phyloP scores from a whole-genome alignment of 2,329 filamentous ascomycete species.

The Diaporthe capsici region DNA sequence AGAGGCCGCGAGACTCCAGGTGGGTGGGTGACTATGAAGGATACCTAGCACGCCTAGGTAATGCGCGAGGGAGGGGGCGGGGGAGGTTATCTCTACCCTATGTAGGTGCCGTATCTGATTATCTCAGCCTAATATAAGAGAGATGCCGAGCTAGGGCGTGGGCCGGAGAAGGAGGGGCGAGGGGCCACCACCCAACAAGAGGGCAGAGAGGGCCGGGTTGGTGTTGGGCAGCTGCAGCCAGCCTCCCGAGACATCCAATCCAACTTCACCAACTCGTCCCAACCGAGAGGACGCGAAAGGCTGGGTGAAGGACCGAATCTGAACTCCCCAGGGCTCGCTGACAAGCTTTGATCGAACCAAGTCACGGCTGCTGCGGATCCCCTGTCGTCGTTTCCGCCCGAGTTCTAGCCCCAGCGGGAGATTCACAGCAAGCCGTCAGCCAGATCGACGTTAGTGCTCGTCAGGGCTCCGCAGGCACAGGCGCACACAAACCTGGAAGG shows the following conservation, averaged over 20 bases:
- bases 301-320: not conserved
- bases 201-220: not conserved
- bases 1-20: not conserved
- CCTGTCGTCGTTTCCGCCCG: conserved; percentile 24
- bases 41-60: not conserved
- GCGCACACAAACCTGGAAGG: not conserved
- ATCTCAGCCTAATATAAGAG: not conserved
- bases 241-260: conserved; percentile 24
- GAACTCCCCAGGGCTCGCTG: not conserved
- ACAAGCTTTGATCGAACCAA: conserved; percentile 27
- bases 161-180: not conserved
- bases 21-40: not conserved
- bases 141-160: conserved; percentile 15
- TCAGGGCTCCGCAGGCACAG: conserved; percentile 18
- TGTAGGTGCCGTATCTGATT: not conserved
- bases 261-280: conserved; percentile 5
- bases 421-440: conserved; percentile 29
- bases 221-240: conserved; percentile 10
- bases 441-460: conserved; percentile 32
- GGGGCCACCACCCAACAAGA: not conserved
- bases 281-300: not conserved
- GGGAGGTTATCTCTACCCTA: not conserved
- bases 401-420: conserved; percentile 30
- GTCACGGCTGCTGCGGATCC: conserved; percentile 16
- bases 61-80: not conserved